These are phyloP conservation scores for Comarum palustre DNA, from an alignment of 306 rosid genomes.

Conservation along the genomic window DNA sequence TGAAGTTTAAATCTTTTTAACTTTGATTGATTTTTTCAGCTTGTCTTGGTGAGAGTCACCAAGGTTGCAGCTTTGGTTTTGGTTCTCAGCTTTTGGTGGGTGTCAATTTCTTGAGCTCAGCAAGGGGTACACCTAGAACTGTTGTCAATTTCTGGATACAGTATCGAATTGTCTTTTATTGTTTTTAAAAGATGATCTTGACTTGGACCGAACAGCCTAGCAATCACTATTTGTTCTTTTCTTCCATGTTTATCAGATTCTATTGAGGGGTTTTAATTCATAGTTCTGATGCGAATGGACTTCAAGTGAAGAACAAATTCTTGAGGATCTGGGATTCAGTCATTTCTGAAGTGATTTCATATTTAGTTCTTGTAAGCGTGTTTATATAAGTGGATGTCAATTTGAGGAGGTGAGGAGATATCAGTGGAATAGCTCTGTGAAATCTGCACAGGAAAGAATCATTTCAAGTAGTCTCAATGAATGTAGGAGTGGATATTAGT, in stretches of 20 bases:
- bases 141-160: constrained; percentile 24
- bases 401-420: constrained; percentile 22
- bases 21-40: constrained; percentile 10
- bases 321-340: constrained; percentile 26
- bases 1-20: constrained; percentile 11
- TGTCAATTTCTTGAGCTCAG: neutral
- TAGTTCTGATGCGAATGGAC: constrained; percentile 26
- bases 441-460: constrained; percentile 19
- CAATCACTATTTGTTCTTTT: neutral
- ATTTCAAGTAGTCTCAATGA: constrained; percentile 44
- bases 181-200: neutral
- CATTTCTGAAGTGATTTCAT: constrained; percentile 12
- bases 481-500: constrained; percentile 54
- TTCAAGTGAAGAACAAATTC: constrained; percentile 39
- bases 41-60: constrained; percentile 14
- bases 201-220: neutral
- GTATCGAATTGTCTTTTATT: constrained; percentile 10
- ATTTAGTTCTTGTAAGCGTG: constrained; percentile 12
- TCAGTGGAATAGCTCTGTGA: constrained; percentile 24
- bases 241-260: constrained; percentile 29
- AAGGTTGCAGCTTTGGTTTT: constrained; percentile 11
- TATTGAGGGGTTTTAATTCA: constrained; percentile 22
- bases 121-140: constrained; percentile 4
- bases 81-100: constrained; percentile 22
- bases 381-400: constrained; percentile 4